These are phyloP conservation scores for Eimeria tenella DNA, from an alignment of 169 alveolate genomes.

Conservation along the genomic window DNA sequence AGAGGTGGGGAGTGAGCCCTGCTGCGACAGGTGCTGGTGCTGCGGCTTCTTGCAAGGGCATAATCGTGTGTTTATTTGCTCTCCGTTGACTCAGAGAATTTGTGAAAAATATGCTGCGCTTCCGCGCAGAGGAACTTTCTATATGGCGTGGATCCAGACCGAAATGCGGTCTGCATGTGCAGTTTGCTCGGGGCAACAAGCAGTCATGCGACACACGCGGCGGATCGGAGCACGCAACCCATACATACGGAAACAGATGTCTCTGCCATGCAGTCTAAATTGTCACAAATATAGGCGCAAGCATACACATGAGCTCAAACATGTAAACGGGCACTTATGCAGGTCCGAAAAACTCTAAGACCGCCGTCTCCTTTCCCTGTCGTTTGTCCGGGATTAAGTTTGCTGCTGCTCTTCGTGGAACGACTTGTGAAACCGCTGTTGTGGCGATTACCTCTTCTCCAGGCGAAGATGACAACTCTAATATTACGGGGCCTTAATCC, in stretches of 20 bases:
- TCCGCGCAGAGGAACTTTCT: no score
- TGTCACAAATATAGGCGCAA: not conserved
- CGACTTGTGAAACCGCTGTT: no score
- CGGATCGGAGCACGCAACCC: not conserved
- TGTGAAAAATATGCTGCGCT: no score
- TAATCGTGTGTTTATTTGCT: not conserved
- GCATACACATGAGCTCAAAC: not conserved
- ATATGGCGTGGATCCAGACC: no score
- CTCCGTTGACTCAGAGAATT: not conserved
- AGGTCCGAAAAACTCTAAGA: not conserved
- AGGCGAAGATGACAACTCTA: no score
- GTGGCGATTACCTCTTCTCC: no score
- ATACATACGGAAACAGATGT: not conserved
- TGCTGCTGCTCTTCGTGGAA: no score
- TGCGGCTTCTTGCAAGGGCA: conserved; percentile 42
- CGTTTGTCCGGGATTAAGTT: no score
- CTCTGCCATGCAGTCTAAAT: not conserved
- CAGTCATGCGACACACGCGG: not conserved
- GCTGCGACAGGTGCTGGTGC: conserved; percentile 26
- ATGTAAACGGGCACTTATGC: not conserved
- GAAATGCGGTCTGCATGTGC: no score
- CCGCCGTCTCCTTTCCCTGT: not conserved
- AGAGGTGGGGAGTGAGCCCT: conserved; percentile 12
- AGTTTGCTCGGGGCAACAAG: not conserved
- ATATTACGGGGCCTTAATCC: no score